These are phyloP conservation scores for Nemophila menziesii DNA, from an alignment of 257 asterid genomes.

Conservation along the genomic window DNA sequence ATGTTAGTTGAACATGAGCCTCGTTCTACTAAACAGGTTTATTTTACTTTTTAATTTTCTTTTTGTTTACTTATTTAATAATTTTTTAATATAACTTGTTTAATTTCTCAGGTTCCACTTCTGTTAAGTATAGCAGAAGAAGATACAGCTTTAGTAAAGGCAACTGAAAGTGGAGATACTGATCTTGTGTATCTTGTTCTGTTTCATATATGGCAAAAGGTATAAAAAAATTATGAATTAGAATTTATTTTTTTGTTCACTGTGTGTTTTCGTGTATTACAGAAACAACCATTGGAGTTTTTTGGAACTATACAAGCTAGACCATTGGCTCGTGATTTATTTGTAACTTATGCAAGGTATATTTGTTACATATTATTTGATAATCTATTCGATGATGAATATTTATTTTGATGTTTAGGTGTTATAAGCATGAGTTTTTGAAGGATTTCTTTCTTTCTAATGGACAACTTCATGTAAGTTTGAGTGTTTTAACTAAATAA, in stretches of 20 bases:
- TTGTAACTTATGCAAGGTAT: slow-evolving; percentile 77
- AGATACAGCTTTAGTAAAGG: slow-evolving; percentile 79
- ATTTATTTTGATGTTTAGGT: slow-evolving; percentile 30
- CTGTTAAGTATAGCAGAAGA: slow-evolving; percentile 95
- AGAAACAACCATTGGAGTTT: slow-evolving; percentile 76
- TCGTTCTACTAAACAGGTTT: slow-evolving; percentile 79
- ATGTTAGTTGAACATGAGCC: slow-evolving; percentile 97
- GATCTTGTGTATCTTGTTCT: slow-evolving; percentile 94
- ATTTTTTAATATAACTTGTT: slow-evolving; percentile 1
- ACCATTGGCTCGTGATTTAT: slow-evolving; percentile 84
- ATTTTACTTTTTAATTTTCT: slow-evolving; percentile 6
- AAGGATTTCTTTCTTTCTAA: slow-evolving; percentile 75
- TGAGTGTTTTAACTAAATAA: slow-evolving; percentile 4
- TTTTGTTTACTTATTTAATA: slow-evolving; percentile 2
- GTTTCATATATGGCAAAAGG: slow-evolving; percentile 94
- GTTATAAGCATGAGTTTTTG: slow-evolving; percentile 76
- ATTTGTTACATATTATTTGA: slow-evolving; percentile 10
- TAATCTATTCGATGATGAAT: slow-evolving; percentile 8
- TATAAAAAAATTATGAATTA: slow-evolving; percentile 5
- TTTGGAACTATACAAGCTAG: slow-evolving; percentile 76
- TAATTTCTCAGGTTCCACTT: slow-evolving; percentile 77
- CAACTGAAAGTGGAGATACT: slow-evolving; percentile 89
- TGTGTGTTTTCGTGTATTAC: slow-evolving; percentile 15
- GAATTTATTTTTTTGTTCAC: slow-evolving; percentile 9
- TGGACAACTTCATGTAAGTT: slow-evolving; percentile 84